phyloP scores from a whole-genome alignment of 2,329 filamentous ascomycete species.

The Paecilomyces sp. region DNA sequence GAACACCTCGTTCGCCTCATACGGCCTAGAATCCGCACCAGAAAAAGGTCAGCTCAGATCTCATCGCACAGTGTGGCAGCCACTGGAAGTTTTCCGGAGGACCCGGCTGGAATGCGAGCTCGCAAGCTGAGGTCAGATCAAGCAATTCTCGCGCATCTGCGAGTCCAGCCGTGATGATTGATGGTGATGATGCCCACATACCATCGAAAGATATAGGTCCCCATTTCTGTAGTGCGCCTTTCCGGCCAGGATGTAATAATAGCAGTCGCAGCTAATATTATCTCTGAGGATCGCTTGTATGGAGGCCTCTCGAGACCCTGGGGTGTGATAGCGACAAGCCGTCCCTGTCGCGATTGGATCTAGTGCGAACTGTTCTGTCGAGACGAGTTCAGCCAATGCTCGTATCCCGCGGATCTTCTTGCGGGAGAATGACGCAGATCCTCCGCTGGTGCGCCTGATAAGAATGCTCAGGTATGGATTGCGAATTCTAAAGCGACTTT shows the following conservation, averaged over 20 bases:
- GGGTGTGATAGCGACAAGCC: background rate
- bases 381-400: background rate
- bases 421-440: background rate
- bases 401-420: background rate
- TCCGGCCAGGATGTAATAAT: background rate
- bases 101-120: background rate
- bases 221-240: constrained; percentile 14
- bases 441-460: background rate
- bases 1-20: constrained; percentile 77
- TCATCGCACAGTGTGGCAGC: background rate
- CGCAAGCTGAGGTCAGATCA: background rate
- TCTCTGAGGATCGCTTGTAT: background rate
- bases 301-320: background rate
- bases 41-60: constrained; percentile 17
- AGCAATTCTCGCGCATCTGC: background rate
- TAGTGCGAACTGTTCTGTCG: background rate
- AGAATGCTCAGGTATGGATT: background rate
- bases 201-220: constrained; percentile 31
- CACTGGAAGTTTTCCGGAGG: background rate
- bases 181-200: constrained; percentile 14
- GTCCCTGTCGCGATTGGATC: background rate
- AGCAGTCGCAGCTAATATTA: background rate
- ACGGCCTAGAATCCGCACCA: constrained; percentile 56
- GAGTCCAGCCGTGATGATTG: background rate
- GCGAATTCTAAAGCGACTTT: background rate